Evolutionary conservation across 148 eudicot genomes (phyloP).

Genomic region (Vaccinium myrtillus): DNA sequence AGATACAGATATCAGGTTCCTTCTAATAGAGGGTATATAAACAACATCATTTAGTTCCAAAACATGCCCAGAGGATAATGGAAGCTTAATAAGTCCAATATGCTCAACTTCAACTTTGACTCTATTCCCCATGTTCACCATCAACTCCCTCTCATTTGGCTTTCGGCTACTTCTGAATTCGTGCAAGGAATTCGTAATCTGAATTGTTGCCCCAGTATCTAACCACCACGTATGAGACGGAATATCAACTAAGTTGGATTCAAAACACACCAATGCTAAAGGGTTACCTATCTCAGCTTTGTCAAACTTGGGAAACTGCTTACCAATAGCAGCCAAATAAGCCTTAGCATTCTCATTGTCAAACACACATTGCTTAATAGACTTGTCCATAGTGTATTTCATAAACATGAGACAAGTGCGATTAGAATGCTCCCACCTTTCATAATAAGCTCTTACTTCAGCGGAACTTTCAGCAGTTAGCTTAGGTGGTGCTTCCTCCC

Average conservation of each 20-base stretch:
- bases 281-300: neutral
- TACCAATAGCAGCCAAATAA: neutral
- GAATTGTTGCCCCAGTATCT: neutral
- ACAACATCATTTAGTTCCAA: neutral
- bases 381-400: neutral
- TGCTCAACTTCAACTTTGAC: neutral
- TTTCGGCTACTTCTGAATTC: neutral
- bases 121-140: neutral
- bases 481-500: neutral
- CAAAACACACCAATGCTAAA: neutral
- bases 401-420: neutral
- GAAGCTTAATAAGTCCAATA: neutral
- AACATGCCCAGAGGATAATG: neutral
- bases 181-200: neutral
- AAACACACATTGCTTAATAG: neutral
- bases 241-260: neutral
- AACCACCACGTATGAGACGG: too few relatives aligned
- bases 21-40: neutral
- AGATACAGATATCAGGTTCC: neutral
- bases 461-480: neutral
- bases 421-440: too few relatives aligned
- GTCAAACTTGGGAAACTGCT: neutral
- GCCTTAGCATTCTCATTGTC: neutral
- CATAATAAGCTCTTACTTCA: neutral
- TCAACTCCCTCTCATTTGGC: neutral